phyloP scores from a whole-genome alignment of 257 asterid genomes.

The Coffea eugenioides region DNA sequence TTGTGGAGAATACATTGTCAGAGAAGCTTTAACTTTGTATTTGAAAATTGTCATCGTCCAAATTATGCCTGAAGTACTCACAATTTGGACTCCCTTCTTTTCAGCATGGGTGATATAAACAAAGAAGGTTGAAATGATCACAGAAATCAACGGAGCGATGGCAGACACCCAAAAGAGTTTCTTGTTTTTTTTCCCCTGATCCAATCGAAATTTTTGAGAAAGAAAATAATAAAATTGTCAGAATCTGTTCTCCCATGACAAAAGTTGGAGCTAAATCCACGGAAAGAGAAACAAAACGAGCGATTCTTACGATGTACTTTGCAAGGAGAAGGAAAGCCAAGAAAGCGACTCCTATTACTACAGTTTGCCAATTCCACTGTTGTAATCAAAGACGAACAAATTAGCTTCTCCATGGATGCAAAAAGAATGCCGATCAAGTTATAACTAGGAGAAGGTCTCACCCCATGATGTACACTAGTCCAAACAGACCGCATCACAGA shows the following conservation, averaged over 20 bases:
- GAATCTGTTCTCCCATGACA: not conserved
- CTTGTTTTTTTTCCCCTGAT: constrained; percentile 77
- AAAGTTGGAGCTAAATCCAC: not conserved
- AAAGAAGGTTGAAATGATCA: constrained; percentile 69
- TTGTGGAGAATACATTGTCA: not conserved
- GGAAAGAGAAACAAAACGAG: not conserved
- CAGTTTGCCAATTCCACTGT: constrained; percentile 86
- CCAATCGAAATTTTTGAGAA: not conserved
- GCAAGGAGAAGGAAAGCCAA: constrained; percentile 63
- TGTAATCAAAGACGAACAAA: too few relatives aligned
- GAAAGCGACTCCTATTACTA: constrained; percentile 65
- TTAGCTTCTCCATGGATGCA: not conserved
- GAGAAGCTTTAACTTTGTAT: too few relatives aligned
- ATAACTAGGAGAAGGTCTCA: constrained; percentile 1
- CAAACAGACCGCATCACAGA: constrained; percentile 79
- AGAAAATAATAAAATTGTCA: not conserved
- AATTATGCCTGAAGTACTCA: constrained; percentile 29
- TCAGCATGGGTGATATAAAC: constrained; percentile 76
- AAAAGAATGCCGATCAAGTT: not conserved
- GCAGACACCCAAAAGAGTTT: constrained; percentile 83
- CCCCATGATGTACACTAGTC: constrained; percentile 49
- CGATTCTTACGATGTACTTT: constrained; percentile 44
- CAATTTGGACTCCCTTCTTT: constrained; percentile 69
- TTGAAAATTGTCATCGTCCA: not conserved
- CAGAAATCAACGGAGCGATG: constrained; percentile 77